Conservation (phyloP, 2,329 filamentous ascomycete species). For the Paracorniculantispora psalliotae region DNA sequence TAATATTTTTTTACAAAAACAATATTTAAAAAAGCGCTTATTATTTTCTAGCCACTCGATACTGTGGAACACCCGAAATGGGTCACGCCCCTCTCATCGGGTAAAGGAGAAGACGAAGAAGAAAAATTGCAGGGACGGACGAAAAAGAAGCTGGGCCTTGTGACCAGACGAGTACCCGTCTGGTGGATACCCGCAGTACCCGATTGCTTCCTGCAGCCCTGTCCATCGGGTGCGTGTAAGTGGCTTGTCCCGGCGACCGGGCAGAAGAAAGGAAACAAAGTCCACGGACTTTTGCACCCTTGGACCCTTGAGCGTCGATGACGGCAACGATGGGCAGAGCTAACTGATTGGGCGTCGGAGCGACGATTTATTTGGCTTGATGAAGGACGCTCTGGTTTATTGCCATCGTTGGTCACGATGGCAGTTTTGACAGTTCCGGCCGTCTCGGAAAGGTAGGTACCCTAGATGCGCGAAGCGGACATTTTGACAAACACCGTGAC, state of each 20-base stretch:
- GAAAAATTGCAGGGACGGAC: neutral
- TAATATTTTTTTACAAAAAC: neutral
- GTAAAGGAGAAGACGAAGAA: no score
- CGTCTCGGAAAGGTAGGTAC: no score
- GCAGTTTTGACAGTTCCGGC: no score
- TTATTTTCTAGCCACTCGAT: neutral
- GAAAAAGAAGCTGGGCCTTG: neutral
- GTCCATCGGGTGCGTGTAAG: neutral
- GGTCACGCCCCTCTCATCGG: neutral
- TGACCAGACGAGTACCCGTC: neutral
- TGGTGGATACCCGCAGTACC: neutral
- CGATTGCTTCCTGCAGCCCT: slow-evolving; percentile 12
- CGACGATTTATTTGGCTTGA: no score
- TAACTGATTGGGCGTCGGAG: no score
- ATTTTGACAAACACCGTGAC: no score
- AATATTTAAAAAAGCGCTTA: neutral
- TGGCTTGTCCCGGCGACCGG: neutral
- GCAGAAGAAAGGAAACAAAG: neutral
- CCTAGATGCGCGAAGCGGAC: neutral
- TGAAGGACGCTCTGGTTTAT: no score
- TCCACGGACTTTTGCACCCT: neutral
- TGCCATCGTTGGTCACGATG: no score
- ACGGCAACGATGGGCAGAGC: neutral
- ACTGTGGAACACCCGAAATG: neutral
- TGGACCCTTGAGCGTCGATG: neutral